Base-by-base conservation (phyloP, 495 filamentous ascomycete genomes). In the Umbilicaria muhlenbergii region DNA sequence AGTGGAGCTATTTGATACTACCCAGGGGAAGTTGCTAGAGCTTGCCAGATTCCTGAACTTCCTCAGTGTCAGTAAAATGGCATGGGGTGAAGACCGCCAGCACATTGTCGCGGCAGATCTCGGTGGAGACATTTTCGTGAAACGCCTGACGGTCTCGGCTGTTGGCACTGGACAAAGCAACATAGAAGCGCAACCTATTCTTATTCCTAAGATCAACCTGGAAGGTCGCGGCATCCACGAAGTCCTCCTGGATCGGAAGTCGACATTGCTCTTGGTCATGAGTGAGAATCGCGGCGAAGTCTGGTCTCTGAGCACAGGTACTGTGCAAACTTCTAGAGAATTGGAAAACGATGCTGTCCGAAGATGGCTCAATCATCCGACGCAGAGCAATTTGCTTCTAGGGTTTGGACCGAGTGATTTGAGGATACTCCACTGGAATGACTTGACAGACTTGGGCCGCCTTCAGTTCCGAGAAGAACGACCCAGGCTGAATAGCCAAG, bases 341-440 rank as follows among this genome's bases (percentile, higher is more conserved):
- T 15, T 31, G 18, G 18, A 44, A 12, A 34, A 14, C 7, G 21
- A 32, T 10, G 35, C 24, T 15, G 19, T 32, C 1, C 17, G 40
- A 8, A 33, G 34, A 38, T 51, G 49, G 49, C 21, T 45, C 24
- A 36, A 43, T 15, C 45, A 48, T 21, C 49, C 49, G 14, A 15
- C 10, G 32, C 16, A 45, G 11, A 32, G n/a, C 13, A 19, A 34
- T 18, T 28, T 37, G 8, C 14, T 51, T 17, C 36, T 51, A 13
- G 37, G 36, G 6, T 43, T 39, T 21, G 21, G 40, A 4, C 14
- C 35, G 13, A 45, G 28, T 15, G 37, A 39, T 4, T 0, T 51
- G 2, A 13, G 32, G 7, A n/a, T 45, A 28, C 11, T 48, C 14
- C 17, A 13, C n/a, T 51, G 49, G 49, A 10, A 38, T 13, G 39